These are phyloP conservation scores for Myxozyma udenii DNA, from an alignment of 805 yeast genomes.

Conservation along the genomic window DNA sequence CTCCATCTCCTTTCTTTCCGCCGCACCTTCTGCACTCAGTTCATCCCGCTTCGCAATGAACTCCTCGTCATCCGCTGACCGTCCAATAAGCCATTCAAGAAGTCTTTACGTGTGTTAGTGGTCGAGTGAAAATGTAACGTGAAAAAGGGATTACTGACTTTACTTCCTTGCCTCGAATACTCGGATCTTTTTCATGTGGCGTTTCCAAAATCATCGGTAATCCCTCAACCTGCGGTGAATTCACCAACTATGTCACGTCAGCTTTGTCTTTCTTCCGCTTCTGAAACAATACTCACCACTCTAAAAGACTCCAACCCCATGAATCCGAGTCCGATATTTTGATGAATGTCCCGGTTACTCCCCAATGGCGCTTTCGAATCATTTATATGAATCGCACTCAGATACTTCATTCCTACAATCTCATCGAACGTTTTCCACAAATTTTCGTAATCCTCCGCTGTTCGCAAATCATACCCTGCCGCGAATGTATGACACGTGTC, in stretches of 20 bases:
- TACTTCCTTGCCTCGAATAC: slow-evolving; percentile 49
- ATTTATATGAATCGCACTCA: slow-evolving; percentile 81
- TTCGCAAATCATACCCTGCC: slow-evolving; percentile 87
- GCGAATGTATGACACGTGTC: slow-evolving; percentile 95
- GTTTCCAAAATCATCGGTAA: slow-evolving; percentile 87
- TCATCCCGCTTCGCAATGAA: slow-evolving; percentile 47
- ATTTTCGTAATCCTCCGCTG: slow-evolving; percentile 51
- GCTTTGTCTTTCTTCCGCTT: not conserved
- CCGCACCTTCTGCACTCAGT: slow-evolving; percentile 58
- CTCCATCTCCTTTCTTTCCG: slow-evolving; percentile 48
- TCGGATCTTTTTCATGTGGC: slow-evolving; percentile 51
- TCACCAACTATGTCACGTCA: slow-evolving; percentile 49
- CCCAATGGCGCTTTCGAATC: slow-evolving; percentile 94
- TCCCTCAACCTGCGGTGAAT: slow-evolving; percentile 55
- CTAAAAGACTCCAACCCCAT: slow-evolving; percentile 83
- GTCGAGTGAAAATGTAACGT: not conserved
- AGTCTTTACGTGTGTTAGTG: slow-evolving; percentile 33
- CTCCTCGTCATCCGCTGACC: slow-evolving; percentile 52
- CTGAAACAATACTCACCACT: slow-evolving; percentile 34
- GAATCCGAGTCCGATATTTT: slow-evolving; percentile 83
- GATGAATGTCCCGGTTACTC: slow-evolving; percentile 88
- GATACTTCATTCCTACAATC: slow-evolving; percentile 67
- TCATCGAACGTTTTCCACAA: slow-evolving; percentile 79
- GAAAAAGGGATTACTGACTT: slow-evolving; percentile 5
- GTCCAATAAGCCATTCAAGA: slow-evolving; percentile 76